These are phyloP conservation scores for Nicotiana rustica DNA, from an alignment of 305 asterid species.

Conservation along the genomic window DNA sequence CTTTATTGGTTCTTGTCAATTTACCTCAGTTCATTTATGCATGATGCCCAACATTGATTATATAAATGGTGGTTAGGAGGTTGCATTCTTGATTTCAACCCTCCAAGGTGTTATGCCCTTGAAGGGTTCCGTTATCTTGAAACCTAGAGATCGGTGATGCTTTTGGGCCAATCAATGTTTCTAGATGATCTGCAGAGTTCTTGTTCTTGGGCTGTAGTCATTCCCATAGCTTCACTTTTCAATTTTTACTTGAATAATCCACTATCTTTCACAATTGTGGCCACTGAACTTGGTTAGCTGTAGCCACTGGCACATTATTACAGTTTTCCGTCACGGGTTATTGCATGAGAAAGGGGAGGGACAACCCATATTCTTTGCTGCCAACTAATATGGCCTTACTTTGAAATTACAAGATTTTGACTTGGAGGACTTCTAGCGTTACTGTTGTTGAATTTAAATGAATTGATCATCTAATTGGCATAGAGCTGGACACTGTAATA, in stretches of 20 bases:
- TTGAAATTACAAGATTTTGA: background rate
- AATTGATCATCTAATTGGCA: slow-evolving; percentile 14
- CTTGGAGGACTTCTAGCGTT: slow-evolving; percentile 23
- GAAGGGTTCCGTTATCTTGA: background rate
- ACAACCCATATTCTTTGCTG: slow-evolving; percentile 17
- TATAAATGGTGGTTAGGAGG: background rate
- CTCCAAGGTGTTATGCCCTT: slow-evolving; percentile 10
- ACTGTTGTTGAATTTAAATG: background rate
- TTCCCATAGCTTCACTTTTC: slow-evolving; percentile 5
- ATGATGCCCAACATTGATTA: background rate
- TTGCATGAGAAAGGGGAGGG: slow-evolving; percentile 31
- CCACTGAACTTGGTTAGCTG: slow-evolving; percentile 28
- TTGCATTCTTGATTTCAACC: slow-evolving; percentile 15
- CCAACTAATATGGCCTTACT: slow-evolving; percentile 26
- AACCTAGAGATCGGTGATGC: background rate
- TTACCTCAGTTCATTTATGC: background rate
- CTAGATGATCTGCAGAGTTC: background rate
- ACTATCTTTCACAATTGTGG: background rate
- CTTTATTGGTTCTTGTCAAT: background rate
- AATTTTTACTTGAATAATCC: slow-evolving; percentile 23
- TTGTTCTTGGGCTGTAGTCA: background rate
- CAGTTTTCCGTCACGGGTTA: background rate
- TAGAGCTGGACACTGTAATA: slow-evolving; percentile 3
- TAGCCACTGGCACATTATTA: background rate
- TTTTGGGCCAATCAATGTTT: slow-evolving; percentile 9